phyloP scores from a whole-genome alignment of 257 asterid species.

The Nicotiana attenuata region DNA sequence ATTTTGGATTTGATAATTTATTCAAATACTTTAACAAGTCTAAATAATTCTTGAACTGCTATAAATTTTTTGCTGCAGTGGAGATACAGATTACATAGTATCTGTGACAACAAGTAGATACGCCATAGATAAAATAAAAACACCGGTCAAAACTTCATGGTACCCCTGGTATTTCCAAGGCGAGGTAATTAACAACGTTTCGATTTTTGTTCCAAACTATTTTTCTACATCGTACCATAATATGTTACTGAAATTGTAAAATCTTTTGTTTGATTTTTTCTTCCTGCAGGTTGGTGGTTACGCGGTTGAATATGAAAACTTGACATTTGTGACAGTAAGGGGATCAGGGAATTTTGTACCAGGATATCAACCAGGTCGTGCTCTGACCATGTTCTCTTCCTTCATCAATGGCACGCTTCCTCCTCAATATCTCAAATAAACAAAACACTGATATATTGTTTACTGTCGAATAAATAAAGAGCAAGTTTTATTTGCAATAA shows the following conservation, averaged over 20 bases:
- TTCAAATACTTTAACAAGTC: no score
- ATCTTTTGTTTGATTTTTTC: neutral
- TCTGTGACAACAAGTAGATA: slow-evolving; percentile 60
- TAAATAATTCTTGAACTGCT: no score
- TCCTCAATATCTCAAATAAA: slow-evolving; percentile 14
- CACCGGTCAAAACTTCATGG: slow-evolving; percentile 43
- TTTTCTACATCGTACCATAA: neutral
- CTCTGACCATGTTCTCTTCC: slow-evolving; percentile 37
- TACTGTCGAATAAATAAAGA: neutral
- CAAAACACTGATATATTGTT: neutral
- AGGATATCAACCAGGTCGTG: slow-evolving; percentile 50
- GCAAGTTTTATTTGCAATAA: neutral
- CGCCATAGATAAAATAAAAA: slow-evolving; percentile 39
- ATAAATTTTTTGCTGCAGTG: slow-evolving; percentile 31
- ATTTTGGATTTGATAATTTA: no score
- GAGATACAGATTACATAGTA: slow-evolving; percentile 47
- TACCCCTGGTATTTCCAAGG: slow-evolving; percentile 49
- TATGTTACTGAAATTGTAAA: neutral
- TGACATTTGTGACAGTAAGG: slow-evolving; percentile 47
- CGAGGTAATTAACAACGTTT: slow-evolving; percentile 24
- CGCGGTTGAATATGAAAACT: slow-evolving; percentile 41
- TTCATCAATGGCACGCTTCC: slow-evolving; percentile 50
- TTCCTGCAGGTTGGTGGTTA: slow-evolving; percentile 48
- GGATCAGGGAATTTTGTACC: slow-evolving; percentile 60
- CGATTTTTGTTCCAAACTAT: neutral